Evolutionary conservation across 306 rosid species (phyloP).

Genomic region (Lathyrus aphaca): DNA sequence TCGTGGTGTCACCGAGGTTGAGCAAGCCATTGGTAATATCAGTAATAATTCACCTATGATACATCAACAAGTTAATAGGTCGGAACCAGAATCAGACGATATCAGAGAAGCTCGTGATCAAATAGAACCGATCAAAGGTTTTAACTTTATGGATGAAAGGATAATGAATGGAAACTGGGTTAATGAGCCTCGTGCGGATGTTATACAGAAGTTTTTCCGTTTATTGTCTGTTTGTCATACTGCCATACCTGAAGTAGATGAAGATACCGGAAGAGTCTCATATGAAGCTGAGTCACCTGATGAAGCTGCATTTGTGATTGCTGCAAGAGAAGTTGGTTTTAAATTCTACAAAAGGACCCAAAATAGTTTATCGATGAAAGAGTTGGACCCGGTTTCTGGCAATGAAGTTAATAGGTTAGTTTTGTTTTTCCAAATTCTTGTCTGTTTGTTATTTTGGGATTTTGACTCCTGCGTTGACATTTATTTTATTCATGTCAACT

Average conservation of each 20-base stretch:
- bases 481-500: constrained; percentile 6
- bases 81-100: constrained; percentile 28
- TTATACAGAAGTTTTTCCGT: constrained; percentile 65
- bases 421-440: constrained; percentile 24
- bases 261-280: constrained; percentile 57
- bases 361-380: constrained; percentile 51
- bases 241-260: constrained; percentile 84
- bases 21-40: constrained; percentile 52
- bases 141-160: constrained; percentile 76
- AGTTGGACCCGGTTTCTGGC: constrained; percentile 45
- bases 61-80: constrained; percentile 40
- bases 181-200: constrained; percentile 64
- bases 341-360: constrained; percentile 82
- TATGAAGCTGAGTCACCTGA: constrained; percentile 98
- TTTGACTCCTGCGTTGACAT: background rate
- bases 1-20: constrained; percentile 73
- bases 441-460: background rate
- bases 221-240: constrained; percentile 87
- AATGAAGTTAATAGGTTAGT: constrained; percentile 41
- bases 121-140: constrained; percentile 61
- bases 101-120: constrained; percentile 36
- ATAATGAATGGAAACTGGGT: constrained; percentile 86
- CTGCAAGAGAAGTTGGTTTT: constrained; percentile 89
- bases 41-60: constrained; percentile 47
- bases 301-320: constrained; percentile 95